Evolutionary conservation across 176 grass and related monocot species (phyloP).

Genomic region (Tillandsia leiboldiana): DNA sequence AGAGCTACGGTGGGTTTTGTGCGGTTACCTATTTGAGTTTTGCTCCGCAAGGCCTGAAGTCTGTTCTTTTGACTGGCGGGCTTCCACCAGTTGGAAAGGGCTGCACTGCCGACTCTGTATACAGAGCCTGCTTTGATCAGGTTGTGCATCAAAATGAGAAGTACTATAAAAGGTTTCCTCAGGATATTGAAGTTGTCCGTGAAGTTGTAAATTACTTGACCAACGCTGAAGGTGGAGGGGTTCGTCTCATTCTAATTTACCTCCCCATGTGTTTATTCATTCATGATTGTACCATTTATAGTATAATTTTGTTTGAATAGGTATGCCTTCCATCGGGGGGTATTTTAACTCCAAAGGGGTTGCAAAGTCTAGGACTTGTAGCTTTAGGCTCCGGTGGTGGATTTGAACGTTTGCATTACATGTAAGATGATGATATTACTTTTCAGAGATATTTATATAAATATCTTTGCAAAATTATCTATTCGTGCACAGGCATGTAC

Average conservation of each 20-base stretch:
- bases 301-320: constrained; percentile 25
- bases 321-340: constrained; percentile 77
- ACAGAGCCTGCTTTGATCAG: constrained; percentile 82
- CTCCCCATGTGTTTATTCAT: background rate
- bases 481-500: too few relatives aligned
- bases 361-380: constrained; percentile 73
- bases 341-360: constrained; percentile 75
- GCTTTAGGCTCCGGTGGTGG: constrained; percentile 77
- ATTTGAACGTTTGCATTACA: constrained; percentile 87
- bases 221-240: constrained; percentile 73
- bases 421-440: constrained; percentile 46
- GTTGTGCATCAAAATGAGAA: constrained; percentile 83
- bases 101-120: constrained; percentile 73
- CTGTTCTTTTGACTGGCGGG: constrained; percentile 82
- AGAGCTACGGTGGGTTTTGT: constrained; percentile 98
- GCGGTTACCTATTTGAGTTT: constrained; percentile 96
- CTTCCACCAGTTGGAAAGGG: constrained; percentile 64
- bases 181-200: constrained; percentile 60
- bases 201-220: constrained; percentile 62
- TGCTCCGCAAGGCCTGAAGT: constrained; percentile 83
- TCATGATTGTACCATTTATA: constrained; percentile 11
- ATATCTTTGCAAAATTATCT: too few relatives aligned
- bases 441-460: background rate
- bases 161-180: constrained; percentile 82
- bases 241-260: constrained; percentile 30